These are phyloP conservation scores for Mucor plumbeus DNA, from an alignment of 371 early-diverging fungal genomes.

Conservation along the genomic window DNA sequence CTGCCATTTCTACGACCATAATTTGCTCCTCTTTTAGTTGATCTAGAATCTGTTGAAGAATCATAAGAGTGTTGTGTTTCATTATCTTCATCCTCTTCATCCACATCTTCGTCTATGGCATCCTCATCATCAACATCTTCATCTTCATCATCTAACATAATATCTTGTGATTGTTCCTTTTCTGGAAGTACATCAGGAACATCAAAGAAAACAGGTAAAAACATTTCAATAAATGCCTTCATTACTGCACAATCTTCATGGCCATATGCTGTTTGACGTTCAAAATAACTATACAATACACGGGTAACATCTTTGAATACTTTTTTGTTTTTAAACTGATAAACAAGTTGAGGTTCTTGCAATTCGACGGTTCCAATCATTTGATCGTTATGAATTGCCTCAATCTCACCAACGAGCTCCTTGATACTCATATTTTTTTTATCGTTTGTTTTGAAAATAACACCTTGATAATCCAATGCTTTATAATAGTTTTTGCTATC, in stretches of 20 bases:
- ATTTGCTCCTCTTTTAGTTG: not conserved
- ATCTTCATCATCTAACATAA: constrained; percentile 34
- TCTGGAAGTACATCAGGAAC: constrained; percentile 24
- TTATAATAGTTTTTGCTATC: constrained; percentile 96
- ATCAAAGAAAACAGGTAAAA: constrained; percentile 80
- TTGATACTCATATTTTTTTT: constrained; percentile 79
- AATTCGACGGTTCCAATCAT: constrained; percentile 12
- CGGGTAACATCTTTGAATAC: constrained; percentile 75
- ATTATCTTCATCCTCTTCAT: constrained; percentile 20
- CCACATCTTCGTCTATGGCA: not conserved
- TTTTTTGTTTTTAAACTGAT: constrained; percentile 64
- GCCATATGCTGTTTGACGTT: constrained; percentile 56
- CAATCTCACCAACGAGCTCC: constrained; percentile 83
- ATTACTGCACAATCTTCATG: constrained; percentile 72
- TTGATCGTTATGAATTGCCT: constrained; percentile 68
- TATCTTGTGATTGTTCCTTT: not conserved
- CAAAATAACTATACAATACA: constrained; percentile 61
- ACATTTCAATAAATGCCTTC: constrained; percentile 72
- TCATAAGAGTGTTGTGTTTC: constrained; percentile 23
- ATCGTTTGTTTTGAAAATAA: constrained; percentile 86
- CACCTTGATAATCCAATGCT: constrained; percentile 94
- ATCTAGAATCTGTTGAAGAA: constrained; percentile 16
- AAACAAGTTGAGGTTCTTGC: constrained; percentile 66
- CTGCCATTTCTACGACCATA: constrained; percentile 13
- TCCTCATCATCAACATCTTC: constrained; percentile 13